Evolutionary conservation across 768 basidiomycete species (phyloP), one percentile per base, ranked within the genome.

Genomic region (Porphyrellus cyaneotinctus): DNA sequence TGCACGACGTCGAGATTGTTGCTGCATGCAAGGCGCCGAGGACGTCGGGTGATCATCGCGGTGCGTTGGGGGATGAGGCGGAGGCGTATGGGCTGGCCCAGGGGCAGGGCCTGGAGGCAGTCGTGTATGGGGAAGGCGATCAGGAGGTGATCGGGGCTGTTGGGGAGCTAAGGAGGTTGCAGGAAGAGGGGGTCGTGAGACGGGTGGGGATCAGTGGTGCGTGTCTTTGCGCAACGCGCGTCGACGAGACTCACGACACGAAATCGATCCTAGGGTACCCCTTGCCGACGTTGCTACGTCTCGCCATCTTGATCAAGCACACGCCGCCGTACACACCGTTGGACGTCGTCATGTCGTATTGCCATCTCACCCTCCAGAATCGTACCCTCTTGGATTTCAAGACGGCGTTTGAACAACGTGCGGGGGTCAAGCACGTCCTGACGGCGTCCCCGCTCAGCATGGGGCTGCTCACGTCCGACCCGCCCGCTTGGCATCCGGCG

Each of bases 1-100:
- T 92, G 28, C 92, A 95, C 63, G 92, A 95, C 64, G 79, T 88
- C 43, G 92, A 94, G 72, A 90, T 83, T 58, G 79, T 93, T 13
- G 78, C 78, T 36, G 76, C 81, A 3, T 66, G 71, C 33, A 72
- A 84, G 37, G 61, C 72, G 26, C 78, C 84, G 2, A 72, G 72
- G 41, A 63, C 65, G 24, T 76, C 72, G 17, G 88, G 88, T 4
- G 75, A 83, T 55, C 84, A 85, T 60, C 62, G 70, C 1, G 54
- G 66, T 1, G 87, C 88, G 9, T 67, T 92, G 18, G 67, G 64
- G 11, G 73, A 67, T 2, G 81, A 86, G 32, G 75, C 75, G 15
- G 75, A 61, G 8, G 77, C 72, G 11, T 95, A 90, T 67, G 92
- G 92, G 1, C 70, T 94, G 36, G 73, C 66, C 0, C 65, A 71